A percentile compares a stretch with the other conserved stretches of the same genome.
These are phyloP conservation scores for Geum urbanum DNA, from an alignment of 306 rosid genomes.

Conservation along the genomic window DNA sequence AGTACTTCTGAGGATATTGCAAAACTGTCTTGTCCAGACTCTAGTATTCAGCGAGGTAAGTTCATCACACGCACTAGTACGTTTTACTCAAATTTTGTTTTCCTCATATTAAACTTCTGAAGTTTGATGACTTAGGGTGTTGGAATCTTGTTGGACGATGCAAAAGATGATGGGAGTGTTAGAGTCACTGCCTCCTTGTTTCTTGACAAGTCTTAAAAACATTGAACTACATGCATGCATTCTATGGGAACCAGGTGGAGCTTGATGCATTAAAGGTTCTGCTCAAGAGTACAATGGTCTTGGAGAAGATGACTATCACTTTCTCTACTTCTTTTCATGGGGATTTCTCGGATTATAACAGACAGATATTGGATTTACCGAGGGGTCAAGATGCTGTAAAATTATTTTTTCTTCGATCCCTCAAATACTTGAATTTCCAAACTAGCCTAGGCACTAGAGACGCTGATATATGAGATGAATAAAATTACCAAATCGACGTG, in stretches of 20 bases:
- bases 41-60: background rate
- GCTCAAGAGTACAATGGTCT: conserved; percentile 2
- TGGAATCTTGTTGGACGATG: background rate
- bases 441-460: no score
- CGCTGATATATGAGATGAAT: no score
- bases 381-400: background rate
- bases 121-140: background rate
- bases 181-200: conserved; percentile 5
- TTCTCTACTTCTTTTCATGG: background rate
- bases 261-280: background rate
- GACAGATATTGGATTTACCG: background rate
- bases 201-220: background rate
- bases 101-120: background rate
- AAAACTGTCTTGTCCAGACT: conserved; percentile 3
- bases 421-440: no score
- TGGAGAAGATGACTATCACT: background rate
- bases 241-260: background rate
- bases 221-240: background rate
- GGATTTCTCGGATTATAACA: background rate
- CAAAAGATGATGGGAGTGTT: background rate
- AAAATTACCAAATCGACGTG: no score
- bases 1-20: background rate
- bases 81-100: background rate
- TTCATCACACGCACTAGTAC: background rate
- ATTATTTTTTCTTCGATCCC: background rate